These are phyloP conservation scores for Nannochloropsis granulata DNA, from an alignment of 108 stramenopile genomes.

Conservation along the genomic window DNA sequence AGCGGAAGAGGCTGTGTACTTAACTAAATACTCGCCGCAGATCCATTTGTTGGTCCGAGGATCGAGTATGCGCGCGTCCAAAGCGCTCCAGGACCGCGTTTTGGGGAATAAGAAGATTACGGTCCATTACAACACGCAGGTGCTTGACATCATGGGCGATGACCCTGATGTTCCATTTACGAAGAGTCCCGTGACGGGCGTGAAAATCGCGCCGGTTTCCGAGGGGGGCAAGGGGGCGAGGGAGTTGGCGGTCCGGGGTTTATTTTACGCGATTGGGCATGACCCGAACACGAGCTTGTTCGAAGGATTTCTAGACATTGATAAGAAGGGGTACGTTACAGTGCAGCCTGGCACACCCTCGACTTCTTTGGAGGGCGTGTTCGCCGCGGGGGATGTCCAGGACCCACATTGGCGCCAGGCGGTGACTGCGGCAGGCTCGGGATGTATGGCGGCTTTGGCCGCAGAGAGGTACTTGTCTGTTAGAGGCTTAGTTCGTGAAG, in stretches of 20 bases:
- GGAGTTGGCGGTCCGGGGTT: conserved; percentile 6
- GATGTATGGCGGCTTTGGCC: conserved; percentile 22
- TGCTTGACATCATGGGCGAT: conserved; percentile 1
- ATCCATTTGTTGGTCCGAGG: conserved; percentile 13
- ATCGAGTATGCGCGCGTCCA: conserved; percentile 1
- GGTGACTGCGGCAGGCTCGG: conserved; percentile 24
- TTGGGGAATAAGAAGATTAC: not conserved
- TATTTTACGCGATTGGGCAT: conserved; percentile 27
- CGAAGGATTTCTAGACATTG: not conserved
- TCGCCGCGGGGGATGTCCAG: conserved; percentile 24
- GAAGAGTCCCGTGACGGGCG: not conserved
- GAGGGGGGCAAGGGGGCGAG: not conserved
- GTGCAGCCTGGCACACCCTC: conserved; percentile 15
- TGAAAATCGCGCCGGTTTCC: not conserved
- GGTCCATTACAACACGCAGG: not conserved
- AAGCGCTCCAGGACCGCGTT: conserved; percentile 1
- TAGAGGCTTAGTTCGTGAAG: not conserved
- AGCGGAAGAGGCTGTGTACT: conserved; percentile 25
- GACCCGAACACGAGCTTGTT: conserved; percentile 15
- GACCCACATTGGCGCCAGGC: conserved; percentile 23
- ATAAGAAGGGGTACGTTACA: conserved; percentile 4
- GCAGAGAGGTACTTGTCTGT: conserved; percentile 12
- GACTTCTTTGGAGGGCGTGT: conserved; percentile 13
- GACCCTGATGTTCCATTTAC: not conserved
- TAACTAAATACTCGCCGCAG: conserved; percentile 23